phyloP scores from a whole-genome alignment of 768 basidiomycete genomes.

The Pleurotus pulmonarius region DNA sequence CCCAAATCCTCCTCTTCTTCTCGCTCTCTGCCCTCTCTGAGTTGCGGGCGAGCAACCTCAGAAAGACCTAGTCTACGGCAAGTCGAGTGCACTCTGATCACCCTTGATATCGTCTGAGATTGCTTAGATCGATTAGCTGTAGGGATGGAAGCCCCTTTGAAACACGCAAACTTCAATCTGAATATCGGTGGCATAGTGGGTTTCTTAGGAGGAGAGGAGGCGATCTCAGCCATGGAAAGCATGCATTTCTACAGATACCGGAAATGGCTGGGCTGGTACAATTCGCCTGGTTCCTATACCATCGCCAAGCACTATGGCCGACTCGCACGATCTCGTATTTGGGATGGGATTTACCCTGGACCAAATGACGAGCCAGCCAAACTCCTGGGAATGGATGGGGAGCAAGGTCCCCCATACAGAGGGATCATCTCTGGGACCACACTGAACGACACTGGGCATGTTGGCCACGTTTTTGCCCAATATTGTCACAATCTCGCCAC shows the following conservation, averaged over 20 bases:
- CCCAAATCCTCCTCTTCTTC: too few relatives aligned
- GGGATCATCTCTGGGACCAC: conserved; percentile 21
- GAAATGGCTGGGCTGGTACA: conserved; percentile 33
- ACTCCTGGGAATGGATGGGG: conserved; percentile 21
- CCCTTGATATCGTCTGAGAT: too few relatives aligned
- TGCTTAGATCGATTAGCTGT: too few relatives aligned
- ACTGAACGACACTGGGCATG: conserved; percentile 22
- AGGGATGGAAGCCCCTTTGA: too few relatives aligned
- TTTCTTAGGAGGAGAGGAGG: conserved; percentile 32
- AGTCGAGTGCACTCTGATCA: too few relatives aligned
- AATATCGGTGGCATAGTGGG: conserved; percentile 25
- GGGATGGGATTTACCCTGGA: conserved; percentile 30
- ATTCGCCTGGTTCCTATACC: conserved; percentile 27
- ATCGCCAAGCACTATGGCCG: conserved; percentile 26
- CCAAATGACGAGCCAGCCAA: conserved; percentile 23
- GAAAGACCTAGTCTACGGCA: too few relatives aligned
- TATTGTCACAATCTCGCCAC: too few relatives aligned
- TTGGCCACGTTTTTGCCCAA: conserved; percentile 21
- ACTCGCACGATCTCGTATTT: conserved; percentile 28
- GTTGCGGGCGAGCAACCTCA: too few relatives aligned
- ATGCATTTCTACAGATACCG: conserved; percentile 27
- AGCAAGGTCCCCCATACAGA: conserved; percentile 20
- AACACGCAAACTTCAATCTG: conserved; percentile 11
- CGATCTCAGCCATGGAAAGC: conserved; percentile 28
- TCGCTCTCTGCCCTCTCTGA: too few relatives aligned